Conservation (phyloP, 2,329 filamentous ascomycete species). For the Phaeosphaeria sp. region DNA sequence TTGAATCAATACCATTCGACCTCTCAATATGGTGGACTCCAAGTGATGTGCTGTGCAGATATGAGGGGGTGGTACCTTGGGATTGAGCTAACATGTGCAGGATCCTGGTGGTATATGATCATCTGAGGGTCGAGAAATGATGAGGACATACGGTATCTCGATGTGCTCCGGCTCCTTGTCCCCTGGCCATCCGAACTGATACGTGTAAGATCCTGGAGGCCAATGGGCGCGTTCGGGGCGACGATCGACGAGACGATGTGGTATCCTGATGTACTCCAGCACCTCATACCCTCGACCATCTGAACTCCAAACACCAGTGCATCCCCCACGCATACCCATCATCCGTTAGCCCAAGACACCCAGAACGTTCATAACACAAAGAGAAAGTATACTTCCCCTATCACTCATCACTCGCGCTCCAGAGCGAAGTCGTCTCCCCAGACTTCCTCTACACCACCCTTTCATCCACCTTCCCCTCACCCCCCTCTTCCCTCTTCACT, state of each 20-base stretch:
- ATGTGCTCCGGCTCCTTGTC: too few relatives aligned
- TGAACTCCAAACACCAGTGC: not conserved
- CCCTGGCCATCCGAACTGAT: too few relatives aligned
- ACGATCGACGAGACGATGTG: too few relatives aligned
- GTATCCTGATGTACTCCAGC: too few relatives aligned
- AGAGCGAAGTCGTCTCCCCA: not conserved
- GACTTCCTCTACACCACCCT: not conserved
- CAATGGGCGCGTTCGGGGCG: too few relatives aligned
- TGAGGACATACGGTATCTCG: not conserved
- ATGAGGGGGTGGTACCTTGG: not conserved
- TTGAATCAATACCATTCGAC: constrained; percentile 30
- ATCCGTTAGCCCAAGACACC: not conserved
- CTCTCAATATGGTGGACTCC: constrained; percentile 2
- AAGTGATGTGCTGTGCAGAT: not conserved
- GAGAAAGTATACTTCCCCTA: not conserved
- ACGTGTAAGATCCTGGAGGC: too few relatives aligned
- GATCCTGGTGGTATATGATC: not conserved
- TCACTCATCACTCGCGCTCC: not conserved
- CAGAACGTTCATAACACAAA: not conserved
- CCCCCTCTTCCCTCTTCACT: not conserved
- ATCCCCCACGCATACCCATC: not conserved
- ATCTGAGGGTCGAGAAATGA: not conserved
- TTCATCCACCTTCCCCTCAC: not conserved
- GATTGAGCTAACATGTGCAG: constrained; percentile 1
- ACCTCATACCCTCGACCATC: not conserved